Evolutionary conservation across 225 moss, liverwort and hornwort species (phyloP).

Genomic region (Sphagnum contortum): DNA sequence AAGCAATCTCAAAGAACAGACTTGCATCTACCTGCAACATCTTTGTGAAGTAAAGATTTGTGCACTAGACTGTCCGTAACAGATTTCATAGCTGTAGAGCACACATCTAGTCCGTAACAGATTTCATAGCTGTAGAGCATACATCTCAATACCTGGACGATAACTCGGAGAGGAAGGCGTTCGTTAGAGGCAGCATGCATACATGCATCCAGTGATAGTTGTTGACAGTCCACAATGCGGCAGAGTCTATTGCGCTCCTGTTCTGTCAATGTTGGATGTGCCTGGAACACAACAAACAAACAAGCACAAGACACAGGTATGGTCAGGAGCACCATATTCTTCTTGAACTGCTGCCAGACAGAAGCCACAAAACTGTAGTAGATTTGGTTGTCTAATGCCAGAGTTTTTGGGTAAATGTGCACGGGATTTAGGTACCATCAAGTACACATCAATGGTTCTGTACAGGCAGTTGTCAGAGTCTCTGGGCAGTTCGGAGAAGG

Average conservation of each 20-base stretch:
- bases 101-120: no score
- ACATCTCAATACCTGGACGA: conserved; percentile 50
- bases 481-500: conserved; percentile 65
- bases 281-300: conserved; percentile 17
- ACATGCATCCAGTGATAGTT: conserved; percentile 81
- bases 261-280: conserved; percentile 76
- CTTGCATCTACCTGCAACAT: neutral
- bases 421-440: conserved; percentile 37
- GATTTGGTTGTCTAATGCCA: no score
- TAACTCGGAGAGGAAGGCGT: conserved; percentile 81
- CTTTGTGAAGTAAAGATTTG: neutral
- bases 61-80: neutral
- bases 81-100: no score
- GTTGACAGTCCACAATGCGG: conserved; percentile 80
- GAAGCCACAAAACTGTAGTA: no score
- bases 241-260: conserved; percentile 83
- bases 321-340: no score
- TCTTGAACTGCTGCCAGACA: no score
- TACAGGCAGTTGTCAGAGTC: conserved; percentile 84
- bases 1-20: no score
- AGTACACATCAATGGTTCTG: conserved; percentile 88
- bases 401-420: no score
- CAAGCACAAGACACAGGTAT: no score
- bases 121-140: no score
- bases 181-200: conserved; percentile 93